Base-by-base conservation (phyloP, 257 asterid species). In the Nicotiana knightiana region DNA sequence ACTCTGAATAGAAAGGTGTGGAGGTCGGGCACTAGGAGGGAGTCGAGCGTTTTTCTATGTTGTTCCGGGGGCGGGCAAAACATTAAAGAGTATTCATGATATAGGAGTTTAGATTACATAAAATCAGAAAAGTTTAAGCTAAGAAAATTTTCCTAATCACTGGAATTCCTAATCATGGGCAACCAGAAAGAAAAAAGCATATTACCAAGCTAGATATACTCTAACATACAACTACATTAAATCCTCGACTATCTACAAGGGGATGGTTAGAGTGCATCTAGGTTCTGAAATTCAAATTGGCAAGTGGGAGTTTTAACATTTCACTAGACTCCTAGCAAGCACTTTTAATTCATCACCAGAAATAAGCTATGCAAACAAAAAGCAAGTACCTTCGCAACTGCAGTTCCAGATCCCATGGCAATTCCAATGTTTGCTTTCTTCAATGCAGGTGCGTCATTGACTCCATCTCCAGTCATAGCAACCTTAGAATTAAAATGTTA, bases 401-500 rank as follows among this genome's bases (percentile, higher is more conserved):
- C 99, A 85, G 99, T 96, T 90, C 99, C 99, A 35, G 98, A 94
- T 83, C 99, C 99, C 99, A 96, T 96, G 88, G 99, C 97, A 89
- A 96, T 89, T 78, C 99, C 99, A 54, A 96, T 96, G 86, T 96
- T 92, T 18, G 99, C 99, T 89, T 94, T 96, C 92, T 93, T 96
- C 79, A 96, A 85, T 51, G 99, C 99, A 86, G 99, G 99, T 84
- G 99, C 99, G 89, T 96, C 99, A 81, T 96, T 96, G 85, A 96
- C 99, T 89, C 99, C 99, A 87, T 96, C 99, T 81, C 99, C 99
- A 85, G 99, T 96, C 99, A 96, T 96, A 65, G 99, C 99, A 86
- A 96, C 98, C 99, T 96, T 92, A 71, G 55, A 85, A 81, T 80
- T 18, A 79, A 75, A 79, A 84, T 64, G 79, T 65, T 67, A 83